Base-by-base conservation (phyloP, 495 filamentous ascomycete genomes). In the Tuber borchii region DNA sequence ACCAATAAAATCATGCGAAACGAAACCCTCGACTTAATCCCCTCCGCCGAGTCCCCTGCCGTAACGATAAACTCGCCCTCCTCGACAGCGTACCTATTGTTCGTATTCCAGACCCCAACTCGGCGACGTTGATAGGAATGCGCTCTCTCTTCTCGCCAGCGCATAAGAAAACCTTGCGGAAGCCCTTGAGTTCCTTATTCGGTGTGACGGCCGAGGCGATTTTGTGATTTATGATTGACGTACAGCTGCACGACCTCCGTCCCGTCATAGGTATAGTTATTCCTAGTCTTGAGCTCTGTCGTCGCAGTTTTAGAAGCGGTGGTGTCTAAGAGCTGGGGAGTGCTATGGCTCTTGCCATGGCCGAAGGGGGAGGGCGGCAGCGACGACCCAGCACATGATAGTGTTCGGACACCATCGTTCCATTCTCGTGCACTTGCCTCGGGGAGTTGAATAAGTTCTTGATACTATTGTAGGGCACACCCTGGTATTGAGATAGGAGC, bases 201-300 rank as follows among this genome's bases (percentile, higher is more conserved):
- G 91, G 90, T 73, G 90, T 88, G 19, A 90, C 88, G 1, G 90
- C 88, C n/a, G 88, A 88, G 17, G 88, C 84, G 75, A 91, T 85
- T 70, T 89, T 83, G 77, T 90, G 88, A 26, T 85, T 86, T 83
- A 77, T 91, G 88, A 26, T 85, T 86, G 39, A 92, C 84, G 74
- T 93, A 92, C 14, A 91, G 83, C 83, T 93, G 91, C 72, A 93
- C 89, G 40, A 92, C 90, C 80, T 93, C 90, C 7, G 88, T 86
- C 0, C 89, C 90, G 56, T 89, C 88, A 2, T 87, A 79, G 20
- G 83, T 83, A n/a, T 85, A 85, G 12, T 86, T 86, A 72, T 90
- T 90, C 37, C 87, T 89, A 46, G 92, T 86, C 42, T 86, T 87
- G 31, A 91, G 85, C 0, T 83, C 85, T 14, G 92, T 87, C 2